A percentile compares a stretch with the other conserved stretches of the same genome.
phyloP scores from a whole-genome alignment of 495 filamentous ascomycete genomes.

The Mytilinidion resinicola region DNA sequence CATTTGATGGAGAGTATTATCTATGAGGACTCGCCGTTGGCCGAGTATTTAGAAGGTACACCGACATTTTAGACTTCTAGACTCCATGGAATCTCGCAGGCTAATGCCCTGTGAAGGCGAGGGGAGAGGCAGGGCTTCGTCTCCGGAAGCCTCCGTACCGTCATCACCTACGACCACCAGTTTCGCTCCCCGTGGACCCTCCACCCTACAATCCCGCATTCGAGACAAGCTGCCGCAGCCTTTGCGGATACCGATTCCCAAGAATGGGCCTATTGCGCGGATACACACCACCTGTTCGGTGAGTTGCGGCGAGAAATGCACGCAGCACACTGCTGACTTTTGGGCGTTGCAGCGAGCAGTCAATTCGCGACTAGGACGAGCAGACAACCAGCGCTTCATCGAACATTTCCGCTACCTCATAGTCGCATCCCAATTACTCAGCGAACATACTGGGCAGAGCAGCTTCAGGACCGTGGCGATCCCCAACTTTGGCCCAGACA shows the following conservation, averaged over 20 bases:
- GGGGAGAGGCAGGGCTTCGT: slow-evolving; percentile 15
- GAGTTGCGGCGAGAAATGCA: slow-evolving; percentile 26
- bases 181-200: slow-evolving; percentile 71
- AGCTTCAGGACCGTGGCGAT: slow-evolving; percentile 11
- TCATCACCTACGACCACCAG: slow-evolving; percentile 1
- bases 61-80: not conserved
- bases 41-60: slow-evolving; percentile 86
- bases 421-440: slow-evolving; percentile 86
- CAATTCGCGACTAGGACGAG: slow-evolving; percentile 70
- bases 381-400: slow-evolving; percentile 80
- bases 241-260: slow-evolving; percentile 52
- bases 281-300: slow-evolving; percentile 57
- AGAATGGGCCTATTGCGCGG: slow-evolving; percentile 44
- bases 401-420: slow-evolving; percentile 96
- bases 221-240: slow-evolving; percentile 58
- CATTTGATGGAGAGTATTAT: slow-evolving; percentile 81
- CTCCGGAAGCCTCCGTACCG: not conserved
- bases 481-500: slow-evolving; percentile 26
- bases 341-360: slow-evolving; percentile 43
- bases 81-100: not conserved
- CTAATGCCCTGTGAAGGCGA: slow-evolving; percentile 21
- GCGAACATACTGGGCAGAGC: slow-evolving; percentile 51
- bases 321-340: slow-evolving; percentile 22
- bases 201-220: slow-evolving; percentile 60
- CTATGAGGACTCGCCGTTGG: slow-evolving; percentile 84